Evolutionary conservation across 1,284 basidiomycete species (phyloP).

Genomic region (Ustilago curta): DNA sequence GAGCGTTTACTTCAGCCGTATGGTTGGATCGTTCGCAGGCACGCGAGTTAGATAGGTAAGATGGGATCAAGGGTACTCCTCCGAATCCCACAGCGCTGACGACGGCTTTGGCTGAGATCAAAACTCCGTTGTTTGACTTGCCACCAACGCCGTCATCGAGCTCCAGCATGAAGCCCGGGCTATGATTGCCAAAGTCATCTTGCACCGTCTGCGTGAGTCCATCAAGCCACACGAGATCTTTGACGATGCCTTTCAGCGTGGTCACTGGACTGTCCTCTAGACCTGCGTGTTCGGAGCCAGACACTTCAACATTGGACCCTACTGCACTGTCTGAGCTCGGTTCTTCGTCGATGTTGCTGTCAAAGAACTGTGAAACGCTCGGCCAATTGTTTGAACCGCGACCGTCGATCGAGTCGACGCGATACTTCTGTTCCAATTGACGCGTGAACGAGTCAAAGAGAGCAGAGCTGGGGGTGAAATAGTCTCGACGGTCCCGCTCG

Average conservation of each 20-base stretch:
- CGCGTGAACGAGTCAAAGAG: slow-evolving; percentile 65
- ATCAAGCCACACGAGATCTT: slow-evolving; percentile 43
- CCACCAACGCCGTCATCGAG: slow-evolving; percentile 13
- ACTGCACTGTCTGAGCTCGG: neutral
- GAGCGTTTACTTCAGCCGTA: neutral
- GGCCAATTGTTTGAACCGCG: slow-evolving; percentile 24
- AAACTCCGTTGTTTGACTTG: neutral
- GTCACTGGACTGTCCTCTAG: slow-evolving; percentile 13
- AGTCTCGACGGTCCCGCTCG: slow-evolving; percentile 69
- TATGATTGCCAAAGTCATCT: slow-evolving; percentile 32
- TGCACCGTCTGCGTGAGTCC: slow-evolving; percentile 26
- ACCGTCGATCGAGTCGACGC: slow-evolving; percentile 37
- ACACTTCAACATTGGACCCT: neutral
- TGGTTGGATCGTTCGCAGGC: neutral
- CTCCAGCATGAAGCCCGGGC: slow-evolving; percentile 39
- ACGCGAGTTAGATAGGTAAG: slow-evolving; percentile 15
- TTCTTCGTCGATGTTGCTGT: neutral
- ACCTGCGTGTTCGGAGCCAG: neutral
- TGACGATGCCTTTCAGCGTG: slow-evolving; percentile 19
- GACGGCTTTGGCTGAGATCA: slow-evolving; percentile 49
- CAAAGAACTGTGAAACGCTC: slow-evolving; percentile 16
- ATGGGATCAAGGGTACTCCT: slow-evolving; percentile 59
- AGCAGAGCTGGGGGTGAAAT: slow-evolving; percentile 62
- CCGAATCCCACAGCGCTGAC: slow-evolving; percentile 68
- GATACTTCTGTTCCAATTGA: slow-evolving; percentile 29